Base-by-base conservation (phyloP, 371 early-diverging fungal genomes). In the Batrachochytrium dendrobatidis region DNA sequence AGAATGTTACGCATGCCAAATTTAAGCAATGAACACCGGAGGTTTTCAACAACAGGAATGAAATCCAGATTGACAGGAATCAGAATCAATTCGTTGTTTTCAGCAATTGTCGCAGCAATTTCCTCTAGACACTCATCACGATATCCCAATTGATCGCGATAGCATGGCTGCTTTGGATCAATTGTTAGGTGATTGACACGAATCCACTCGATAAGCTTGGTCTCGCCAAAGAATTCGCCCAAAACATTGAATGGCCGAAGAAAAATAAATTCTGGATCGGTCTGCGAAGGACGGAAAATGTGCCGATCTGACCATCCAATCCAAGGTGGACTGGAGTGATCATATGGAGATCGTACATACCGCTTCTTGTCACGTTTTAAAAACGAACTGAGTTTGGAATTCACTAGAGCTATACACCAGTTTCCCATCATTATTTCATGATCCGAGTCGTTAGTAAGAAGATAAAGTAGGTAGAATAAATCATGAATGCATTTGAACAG, bases 181-280 rank as follows among this genome's bases (percentile, higher is more conserved):
- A 63, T 7, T 24, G 57, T 33, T 22, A 46, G 54, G 46, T 58
- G 64, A 22, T 67, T 60, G 28, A 34, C 33, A 15, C 50, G 24
- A 17, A 74, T 64, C 75, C 75, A 74, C 8, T 67, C 64, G 20
- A 68, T 32, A 25, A 74, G 56, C 44, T 52, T 60, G 55, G 15
- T 57, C 55, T 18, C 39, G n/a, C 48, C 53, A 54, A 20, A 52
- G 10, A 44, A 34, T 22, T 35, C 52, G 12, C 58, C 58, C 10
- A 53, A 20, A 5, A 48, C 46, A 53, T 70, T 66, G 30, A 74
- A 56, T 53, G 71, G 71, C 12, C 75, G 60, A 45, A 63, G 61
- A 50, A 71, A 71, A 32, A 71, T 56, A 55, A 62, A 67, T 39
- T 44, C 25, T 0, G 75, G 68, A n/a, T 63, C 62, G 10, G 6